phyloP scores from a whole-genome alignment of 2,329 filamentous ascomycete species.

The Hypoxylon sp. region DNA sequence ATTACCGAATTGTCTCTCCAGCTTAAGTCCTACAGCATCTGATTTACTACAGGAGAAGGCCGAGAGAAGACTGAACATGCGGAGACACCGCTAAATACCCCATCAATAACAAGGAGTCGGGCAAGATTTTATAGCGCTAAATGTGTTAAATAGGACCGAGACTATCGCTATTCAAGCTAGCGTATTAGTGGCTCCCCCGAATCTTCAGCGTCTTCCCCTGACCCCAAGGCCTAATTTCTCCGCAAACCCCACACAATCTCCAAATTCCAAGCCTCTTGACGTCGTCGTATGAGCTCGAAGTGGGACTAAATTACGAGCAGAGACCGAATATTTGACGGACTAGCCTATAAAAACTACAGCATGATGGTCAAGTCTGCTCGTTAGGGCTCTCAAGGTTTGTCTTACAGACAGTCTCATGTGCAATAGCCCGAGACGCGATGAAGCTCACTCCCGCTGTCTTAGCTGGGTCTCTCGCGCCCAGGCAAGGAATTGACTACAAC shows the following conservation, averaged over 20 bases:
- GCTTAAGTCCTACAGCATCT: neutral
- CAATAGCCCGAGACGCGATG: slow-evolving; percentile 33
- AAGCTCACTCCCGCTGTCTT: slow-evolving; percentile 40
- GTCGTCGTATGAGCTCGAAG: slow-evolving; percentile 23
- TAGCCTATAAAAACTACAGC: slow-evolving; percentile 18
- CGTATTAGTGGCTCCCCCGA: slow-evolving; percentile 8
- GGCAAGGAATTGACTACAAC: slow-evolving; percentile 55
- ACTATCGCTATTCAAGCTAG: slow-evolving; percentile 33
- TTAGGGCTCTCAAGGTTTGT: neutral
- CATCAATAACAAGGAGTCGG: neutral
- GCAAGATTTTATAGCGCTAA: slow-evolving; percentile 20
- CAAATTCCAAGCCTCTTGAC: slow-evolving; percentile 27
- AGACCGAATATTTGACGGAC: slow-evolving; percentile 9
- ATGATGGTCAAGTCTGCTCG: neutral
- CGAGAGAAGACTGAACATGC: neutral
- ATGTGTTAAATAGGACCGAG: slow-evolving; percentile 30
- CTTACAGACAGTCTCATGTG: neutral
- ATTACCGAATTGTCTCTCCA: neutral
- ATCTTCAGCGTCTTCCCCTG: slow-evolving; percentile 32
- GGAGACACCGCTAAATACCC: neutral
- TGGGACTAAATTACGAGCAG: slow-evolving; percentile 7
- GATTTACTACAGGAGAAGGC: neutral
- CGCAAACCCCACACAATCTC: slow-evolving; percentile 38
- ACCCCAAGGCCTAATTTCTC: slow-evolving; percentile 24
- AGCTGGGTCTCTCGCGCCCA: slow-evolving; percentile 31